Evolutionary conservation across 2,329 filamentous ascomycete species (phyloP), one percentile per base, ranked within the genome.

Genomic region (Alternaria novae-zelandiae): DNA sequence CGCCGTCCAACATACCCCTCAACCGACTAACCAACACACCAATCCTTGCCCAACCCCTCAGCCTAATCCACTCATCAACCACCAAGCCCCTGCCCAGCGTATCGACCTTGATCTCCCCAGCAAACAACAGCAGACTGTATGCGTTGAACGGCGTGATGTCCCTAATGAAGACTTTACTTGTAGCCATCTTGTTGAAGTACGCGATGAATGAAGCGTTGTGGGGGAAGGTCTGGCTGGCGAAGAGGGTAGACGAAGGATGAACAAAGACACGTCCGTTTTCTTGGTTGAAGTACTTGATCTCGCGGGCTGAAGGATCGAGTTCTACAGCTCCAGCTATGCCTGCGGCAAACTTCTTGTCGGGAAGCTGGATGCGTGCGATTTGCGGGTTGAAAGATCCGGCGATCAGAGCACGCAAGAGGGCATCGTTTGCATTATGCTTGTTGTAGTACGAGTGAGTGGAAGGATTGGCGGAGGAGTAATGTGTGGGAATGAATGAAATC

Each of bases 61-160:
- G 82, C 36, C 87, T 80, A 32, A 98, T 83, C 96, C 95, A 98
- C 55, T 93, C 94, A 80, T 98, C 96, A 4, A 99, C 92, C 4
- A 97, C 83, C 17, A 99, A 82, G 0, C 96, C 96, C 21, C 94
- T 86, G 6, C 95, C 95, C 46, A 94, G 83, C 1, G 94, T 97
- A 80, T 98, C 96, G 4, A 98, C 88, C 63, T 89, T 88, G 54
- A 98, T 93, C 2, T 88, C 85, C 0, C 96, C 96, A 1, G 90
- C 91, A 80, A 99, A 98, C 61, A 99, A 86, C 25, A 99, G 87
- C 32, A 97, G 84, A 0, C 91, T 91, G 78, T 95, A 98, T 0
- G 91, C 89, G 74, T 97, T 97, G 80, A 97, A 95, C 1, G 96
- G 96, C 13, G 95, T 98, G 50, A 97, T 81, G 74, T 98, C 95